Conservation (phyloP, 208 protist species). For the Acanthamoeba divionensis region DNA sequence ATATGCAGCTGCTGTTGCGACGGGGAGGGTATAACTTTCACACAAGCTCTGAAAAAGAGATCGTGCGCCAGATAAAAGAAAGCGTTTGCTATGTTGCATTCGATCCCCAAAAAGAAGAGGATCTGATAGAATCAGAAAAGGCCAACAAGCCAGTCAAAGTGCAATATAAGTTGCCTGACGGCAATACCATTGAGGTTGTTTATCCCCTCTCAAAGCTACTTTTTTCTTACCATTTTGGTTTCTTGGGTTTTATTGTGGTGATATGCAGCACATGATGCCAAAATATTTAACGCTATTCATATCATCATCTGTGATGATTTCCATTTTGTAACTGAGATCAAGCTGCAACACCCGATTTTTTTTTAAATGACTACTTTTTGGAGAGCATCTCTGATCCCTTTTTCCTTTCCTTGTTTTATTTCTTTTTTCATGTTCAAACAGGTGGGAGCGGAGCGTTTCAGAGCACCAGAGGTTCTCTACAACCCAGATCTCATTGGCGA, state of each 20-base stretch:
- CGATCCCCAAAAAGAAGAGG: constrained; percentile 48
- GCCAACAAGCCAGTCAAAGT: constrained; percentile 72
- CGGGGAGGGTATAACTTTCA: constrained; percentile 63
- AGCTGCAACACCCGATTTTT: neutral
- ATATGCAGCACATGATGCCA: neutral
- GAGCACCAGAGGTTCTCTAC: constrained; percentile 87
- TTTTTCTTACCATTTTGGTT: neutral
- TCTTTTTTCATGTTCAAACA: neutral
- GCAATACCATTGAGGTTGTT: constrained; percentile 71
- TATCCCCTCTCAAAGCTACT: neutral
- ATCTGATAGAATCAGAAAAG: constrained; percentile 53
- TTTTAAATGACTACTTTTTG: neutral
- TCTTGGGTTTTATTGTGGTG: too few relatives aligned
- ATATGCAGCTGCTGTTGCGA: constrained; percentile 88
- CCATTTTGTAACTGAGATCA: neutral
- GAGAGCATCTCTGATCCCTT: neutral
- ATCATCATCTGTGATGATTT: neutral
- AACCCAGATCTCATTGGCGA: constrained; percentile 80
- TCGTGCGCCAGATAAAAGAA: constrained; percentile 87
- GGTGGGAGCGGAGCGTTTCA: constrained; percentile 59
- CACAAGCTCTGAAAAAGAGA: constrained; percentile 86
- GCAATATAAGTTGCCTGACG: constrained; percentile 88
- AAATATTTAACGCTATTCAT: neutral
- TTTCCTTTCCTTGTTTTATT: neutral
- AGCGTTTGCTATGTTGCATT: constrained; percentile 90